phyloP scores from a whole-genome alignment of 352 stramenopile genomes.

The Phytophthora melonis region DNA sequence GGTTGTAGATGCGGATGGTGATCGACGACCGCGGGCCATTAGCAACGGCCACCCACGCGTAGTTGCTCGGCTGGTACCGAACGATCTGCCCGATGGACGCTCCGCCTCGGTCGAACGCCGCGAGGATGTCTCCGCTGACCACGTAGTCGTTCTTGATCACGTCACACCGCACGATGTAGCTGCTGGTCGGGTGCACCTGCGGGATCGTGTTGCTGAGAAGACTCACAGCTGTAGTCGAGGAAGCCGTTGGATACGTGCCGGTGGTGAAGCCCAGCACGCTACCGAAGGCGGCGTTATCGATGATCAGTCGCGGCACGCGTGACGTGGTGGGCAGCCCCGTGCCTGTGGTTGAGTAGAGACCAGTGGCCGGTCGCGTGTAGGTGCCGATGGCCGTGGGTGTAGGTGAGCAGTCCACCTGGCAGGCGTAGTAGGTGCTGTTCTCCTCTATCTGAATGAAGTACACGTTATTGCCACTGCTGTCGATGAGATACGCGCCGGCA shows the following conservation, averaged over 20 bases:
- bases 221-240: too few relatives aligned
- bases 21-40: too few relatives aligned
- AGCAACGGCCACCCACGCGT: too few relatives aligned
- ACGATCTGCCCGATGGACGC: too few relatives aligned
- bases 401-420: slow-evolving; percentile 14
- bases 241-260: slow-evolving; percentile 17
- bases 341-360: slow-evolving; percentile 20
- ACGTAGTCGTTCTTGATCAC: too few relatives aligned
- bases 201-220: too few relatives aligned
- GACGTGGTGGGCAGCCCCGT: slow-evolving; percentile 23
- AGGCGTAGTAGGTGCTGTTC: slow-evolving; percentile 23
- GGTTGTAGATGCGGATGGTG: too few relatives aligned
- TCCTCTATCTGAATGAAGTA: slow-evolving; percentile 22
- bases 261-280: slow-evolving; percentile 19
- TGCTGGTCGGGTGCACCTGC: too few relatives aligned
- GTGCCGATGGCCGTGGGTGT: slow-evolving; percentile 3
- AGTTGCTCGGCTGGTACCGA: too few relatives aligned
- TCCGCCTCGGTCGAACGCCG: too few relatives aligned
- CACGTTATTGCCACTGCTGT: slow-evolving; percentile 16
- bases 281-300: slow-evolving; percentile 27
- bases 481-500: slow-evolving; percentile 20
- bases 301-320: slow-evolving; percentile 19
- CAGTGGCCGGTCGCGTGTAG: slow-evolving; percentile 23
- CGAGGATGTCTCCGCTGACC: too few relatives aligned
- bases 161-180: too few relatives aligned